Conservation (phyloP, 2,329 filamentous ascomycete species). For the Diplodia corticola region DNA sequence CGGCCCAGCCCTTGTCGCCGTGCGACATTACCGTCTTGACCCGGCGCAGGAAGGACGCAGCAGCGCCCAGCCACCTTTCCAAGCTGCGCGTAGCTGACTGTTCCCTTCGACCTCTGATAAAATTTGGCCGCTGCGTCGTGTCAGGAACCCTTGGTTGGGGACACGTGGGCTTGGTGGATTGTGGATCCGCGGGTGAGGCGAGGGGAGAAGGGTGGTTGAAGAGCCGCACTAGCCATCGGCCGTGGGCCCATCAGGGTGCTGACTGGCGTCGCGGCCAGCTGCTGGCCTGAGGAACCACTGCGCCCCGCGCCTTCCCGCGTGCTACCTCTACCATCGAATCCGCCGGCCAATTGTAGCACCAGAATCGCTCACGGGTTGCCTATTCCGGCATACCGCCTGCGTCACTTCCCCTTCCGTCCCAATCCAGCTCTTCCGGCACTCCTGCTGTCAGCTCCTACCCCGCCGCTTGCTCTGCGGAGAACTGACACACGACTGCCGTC, state of each 20-base stretch:
- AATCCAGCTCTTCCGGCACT: slow-evolving; percentile 15
- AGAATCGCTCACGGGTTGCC: slow-evolving; percentile 4
- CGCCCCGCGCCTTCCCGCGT: slow-evolving; percentile 6
- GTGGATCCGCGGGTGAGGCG: not conserved
- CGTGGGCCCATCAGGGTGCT: not conserved
- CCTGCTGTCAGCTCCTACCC: slow-evolving; percentile 10
- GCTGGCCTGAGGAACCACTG: not conserved
- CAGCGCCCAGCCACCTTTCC: not conserved
- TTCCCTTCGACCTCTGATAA: not conserved
- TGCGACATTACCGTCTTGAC: not conserved
- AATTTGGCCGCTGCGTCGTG: not conserved
- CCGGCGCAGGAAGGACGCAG: not conserved
- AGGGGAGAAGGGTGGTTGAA: not conserved
- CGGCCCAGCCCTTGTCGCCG: not conserved
- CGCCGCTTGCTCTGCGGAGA: slow-evolving; percentile 7
- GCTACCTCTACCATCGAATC: not conserved
- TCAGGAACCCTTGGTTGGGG: not conserved
- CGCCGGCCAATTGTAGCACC: not conserved
- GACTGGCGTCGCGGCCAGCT: not conserved
- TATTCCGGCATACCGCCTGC: slow-evolving; percentile 12
- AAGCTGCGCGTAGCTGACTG: not conserved
- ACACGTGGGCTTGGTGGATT: not conserved
- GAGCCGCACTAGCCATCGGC: not conserved
- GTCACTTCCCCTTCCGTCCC: slow-evolving; percentile 16
- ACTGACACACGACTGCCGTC: not conserved